These are phyloP conservation scores for grape (Vitis vinifera) DNA, from an alignment of 164 flowering plant species.

Conservation along the genomic window DNA sequence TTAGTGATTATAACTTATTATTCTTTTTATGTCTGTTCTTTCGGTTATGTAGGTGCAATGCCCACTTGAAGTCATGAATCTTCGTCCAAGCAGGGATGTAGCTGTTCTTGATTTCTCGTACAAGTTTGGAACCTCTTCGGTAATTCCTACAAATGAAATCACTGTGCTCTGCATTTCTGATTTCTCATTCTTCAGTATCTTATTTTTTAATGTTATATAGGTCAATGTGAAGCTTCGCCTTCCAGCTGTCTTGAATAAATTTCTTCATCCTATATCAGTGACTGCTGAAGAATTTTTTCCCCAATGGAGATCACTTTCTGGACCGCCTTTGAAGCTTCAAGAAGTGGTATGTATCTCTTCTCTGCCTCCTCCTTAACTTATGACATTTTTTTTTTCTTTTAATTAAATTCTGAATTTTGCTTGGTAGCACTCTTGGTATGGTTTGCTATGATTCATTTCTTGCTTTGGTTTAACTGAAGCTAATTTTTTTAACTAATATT, in stretches of 20 bases:
- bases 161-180: neutral
- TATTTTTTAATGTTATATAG: constrained; percentile 31
- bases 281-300: constrained; percentile 94
- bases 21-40: neutral
- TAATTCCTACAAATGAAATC: constrained; percentile 21
- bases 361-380: neutral
- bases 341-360: constrained; percentile 71
- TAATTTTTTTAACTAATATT: too few species aligned
- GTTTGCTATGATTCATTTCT: too few species aligned
- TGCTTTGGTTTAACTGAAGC: too few species aligned
- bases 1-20: neutral
- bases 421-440: too few species aligned
- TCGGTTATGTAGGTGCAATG: constrained; percentile 70
- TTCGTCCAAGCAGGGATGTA: constrained; percentile 93
- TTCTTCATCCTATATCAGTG: constrained; percentile 80
- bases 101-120: constrained; percentile 96
- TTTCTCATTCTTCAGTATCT: neutral
- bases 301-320: constrained; percentile 98
- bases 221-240: constrained; percentile 91
- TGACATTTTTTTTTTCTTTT: neutral
- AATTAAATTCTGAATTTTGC: neutral
- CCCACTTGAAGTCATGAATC: constrained; percentile 87
- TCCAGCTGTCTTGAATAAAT: constrained; percentile 90
- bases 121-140: constrained; percentile 69
- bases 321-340: constrained; percentile 97